These are phyloP conservation scores for Amanita inopinata DNA, from an alignment of 768 basidiomycete species.

Conservation along the genomic window DNA sequence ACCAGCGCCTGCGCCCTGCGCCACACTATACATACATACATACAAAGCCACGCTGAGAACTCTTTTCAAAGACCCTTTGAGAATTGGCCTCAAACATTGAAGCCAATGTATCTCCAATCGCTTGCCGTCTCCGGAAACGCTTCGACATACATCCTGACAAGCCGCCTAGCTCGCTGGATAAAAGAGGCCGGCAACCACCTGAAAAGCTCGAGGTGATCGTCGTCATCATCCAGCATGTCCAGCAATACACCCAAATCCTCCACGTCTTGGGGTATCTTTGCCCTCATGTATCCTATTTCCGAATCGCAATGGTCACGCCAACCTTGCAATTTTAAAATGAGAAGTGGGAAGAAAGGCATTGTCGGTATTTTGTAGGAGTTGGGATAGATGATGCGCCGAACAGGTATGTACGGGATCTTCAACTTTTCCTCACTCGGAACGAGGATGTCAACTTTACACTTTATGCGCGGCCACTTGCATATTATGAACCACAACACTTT, in stretches of 20 bases:
- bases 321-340: conserved; percentile 14
- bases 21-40: too few relatives aligned
- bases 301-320: conserved; percentile 12
- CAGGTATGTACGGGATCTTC: conserved; percentile 10
- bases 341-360: conserved; percentile 10
- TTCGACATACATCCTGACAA: too few relatives aligned
- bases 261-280: conserved; percentile 12
- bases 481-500: conserved; percentile 3
- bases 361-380: conserved; percentile 5
- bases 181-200: conserved; percentile 1
- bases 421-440: conserved; percentile 10
- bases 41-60: too few relatives aligned
- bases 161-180: background rate
- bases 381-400: background rate
- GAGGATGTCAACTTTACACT: conserved; percentile 16
- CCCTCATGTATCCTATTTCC: background rate
- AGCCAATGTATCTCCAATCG: too few relatives aligned
- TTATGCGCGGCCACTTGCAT: background rate
- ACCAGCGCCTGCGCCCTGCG: too few relatives aligned
- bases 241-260: conserved; percentile 13
- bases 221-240: conserved; percentile 3
- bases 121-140: too few relatives aligned
- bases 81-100: too few relatives aligned
- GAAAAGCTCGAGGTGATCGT: background rate
- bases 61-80: too few relatives aligned